Percentiles rank a stretch among this genome's conserved stretches.
These are phyloP conservation scores for Clonostachys byssicola DNA, from an alignment of 2,329 filamentous ascomycete genomes.

Conservation along the genomic window DNA sequence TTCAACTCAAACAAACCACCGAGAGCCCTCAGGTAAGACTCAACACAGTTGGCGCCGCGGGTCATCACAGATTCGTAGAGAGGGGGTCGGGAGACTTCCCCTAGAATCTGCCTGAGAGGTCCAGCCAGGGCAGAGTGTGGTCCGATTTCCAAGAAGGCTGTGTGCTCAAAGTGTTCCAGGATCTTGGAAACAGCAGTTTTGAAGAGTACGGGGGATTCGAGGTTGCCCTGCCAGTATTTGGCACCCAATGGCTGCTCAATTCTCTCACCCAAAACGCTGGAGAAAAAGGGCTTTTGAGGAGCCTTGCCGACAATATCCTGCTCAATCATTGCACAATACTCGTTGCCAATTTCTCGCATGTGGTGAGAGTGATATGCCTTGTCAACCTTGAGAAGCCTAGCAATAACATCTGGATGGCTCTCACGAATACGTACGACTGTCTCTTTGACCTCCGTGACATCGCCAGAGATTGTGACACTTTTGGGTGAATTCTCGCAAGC, in stretches of 20 bases:
- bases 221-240: conserved; percentile 6
- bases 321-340: not conserved
- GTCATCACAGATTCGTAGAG: not conserved
- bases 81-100: not conserved
- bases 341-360: conserved; percentile 19
- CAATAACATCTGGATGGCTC: conserved; percentile 20
- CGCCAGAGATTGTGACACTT: conserved; percentile 21
- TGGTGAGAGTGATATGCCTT: conserved; percentile 39
- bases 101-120: conserved; percentile 7
- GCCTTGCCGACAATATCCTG: no score
- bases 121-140: conserved; percentile 6
- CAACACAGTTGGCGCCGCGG: not conserved
- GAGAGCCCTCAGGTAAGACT: not conserved
- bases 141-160: conserved; percentile 10
- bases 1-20: not conserved
- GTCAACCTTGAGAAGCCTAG: conserved; percentile 30
- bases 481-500: conserved; percentile 14
- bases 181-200: conserved; percentile 2
- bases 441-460: conserved; percentile 14
- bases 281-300: not conserved
- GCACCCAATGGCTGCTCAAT: not conserved
- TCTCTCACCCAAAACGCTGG: not conserved
- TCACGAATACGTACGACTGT: conserved; percentile 9
- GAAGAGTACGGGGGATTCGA: conserved; percentile 7
- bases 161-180: conserved; percentile 10